phyloP scores from a whole-genome alignment of 75 land plant species.

The Adiantum capillusveneris region DNA sequence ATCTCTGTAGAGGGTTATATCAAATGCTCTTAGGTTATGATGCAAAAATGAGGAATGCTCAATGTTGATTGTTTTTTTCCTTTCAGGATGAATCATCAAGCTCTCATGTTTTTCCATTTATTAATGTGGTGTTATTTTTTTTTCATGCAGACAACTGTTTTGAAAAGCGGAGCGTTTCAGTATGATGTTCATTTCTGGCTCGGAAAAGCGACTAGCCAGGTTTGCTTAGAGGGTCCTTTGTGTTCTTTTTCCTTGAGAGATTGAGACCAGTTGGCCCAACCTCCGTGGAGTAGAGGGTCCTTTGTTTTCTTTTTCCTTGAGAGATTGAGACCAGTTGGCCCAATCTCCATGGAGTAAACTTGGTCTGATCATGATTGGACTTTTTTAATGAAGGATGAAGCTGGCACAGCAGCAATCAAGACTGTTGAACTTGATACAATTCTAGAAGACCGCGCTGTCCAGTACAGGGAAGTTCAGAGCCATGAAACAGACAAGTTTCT shows the following conservation, averaged over 20 bases:
- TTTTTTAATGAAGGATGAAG: slow-evolving; percentile 68
- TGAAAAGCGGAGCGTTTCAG: slow-evolving; percentile 79
- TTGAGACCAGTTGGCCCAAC: too few relatives aligned
- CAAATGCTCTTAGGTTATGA: too few relatives aligned
- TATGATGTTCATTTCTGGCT: slow-evolving; percentile 98
- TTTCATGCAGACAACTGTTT: slow-evolving; percentile 84
- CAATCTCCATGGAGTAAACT: not conserved
- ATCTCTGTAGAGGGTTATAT: too few relatives aligned
- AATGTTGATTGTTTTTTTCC: too few relatives aligned
- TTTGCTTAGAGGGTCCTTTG: slow-evolving; percentile 8
- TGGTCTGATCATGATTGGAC: not conserved
- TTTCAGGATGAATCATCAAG: too few relatives aligned
- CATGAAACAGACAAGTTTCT: slow-evolving; percentile 88
- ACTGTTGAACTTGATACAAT: slow-evolving; percentile 97
- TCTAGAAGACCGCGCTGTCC: slow-evolving; percentile 97
- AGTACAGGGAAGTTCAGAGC: slow-evolving; percentile 93
- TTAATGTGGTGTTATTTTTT: too few relatives aligned
- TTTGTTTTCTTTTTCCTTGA: not conserved
- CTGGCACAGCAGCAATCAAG: slow-evolving; percentile 94
- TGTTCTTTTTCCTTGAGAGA: not conserved
- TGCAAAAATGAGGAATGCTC: too few relatives aligned
- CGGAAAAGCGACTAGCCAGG: slow-evolving; percentile 93
- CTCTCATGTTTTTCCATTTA: too few relatives aligned
- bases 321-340: not conserved
- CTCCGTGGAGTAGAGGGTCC: not conserved